Evolutionary conservation across 495 filamentous ascomycete genomes (phyloP).

Genomic region (Hypoxylon lenormandii): DNA sequence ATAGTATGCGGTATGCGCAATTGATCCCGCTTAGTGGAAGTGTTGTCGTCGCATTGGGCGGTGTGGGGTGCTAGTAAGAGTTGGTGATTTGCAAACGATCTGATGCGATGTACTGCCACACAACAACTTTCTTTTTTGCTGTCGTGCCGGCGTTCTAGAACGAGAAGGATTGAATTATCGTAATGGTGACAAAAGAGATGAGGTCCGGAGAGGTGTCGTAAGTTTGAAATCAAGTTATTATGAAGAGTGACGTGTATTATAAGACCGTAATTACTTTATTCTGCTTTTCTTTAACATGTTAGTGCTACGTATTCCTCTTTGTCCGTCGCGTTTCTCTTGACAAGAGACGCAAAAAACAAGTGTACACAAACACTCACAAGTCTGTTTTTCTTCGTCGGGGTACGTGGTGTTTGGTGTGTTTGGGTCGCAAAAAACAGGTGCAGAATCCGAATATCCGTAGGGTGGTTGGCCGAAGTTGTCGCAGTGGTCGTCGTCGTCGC

Average conservation of each 20-base stretch:
- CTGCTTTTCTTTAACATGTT: conserved; percentile 21
- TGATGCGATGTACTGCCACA: conserved; percentile 24
- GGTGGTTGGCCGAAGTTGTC: conserved; percentile 18
- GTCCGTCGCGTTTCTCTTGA: conserved; percentile 28
- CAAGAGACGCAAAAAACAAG: background rate
- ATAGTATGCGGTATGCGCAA: conserved; percentile 38
- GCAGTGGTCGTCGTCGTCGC: conserved; percentile 24
- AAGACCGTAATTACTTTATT: conserved; percentile 8
- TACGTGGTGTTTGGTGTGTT: conserved; percentile 7
- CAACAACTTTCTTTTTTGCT: conserved; percentile 11
- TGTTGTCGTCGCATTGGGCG: conserved; percentile 43
- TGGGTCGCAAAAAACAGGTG: conserved; percentile 27
- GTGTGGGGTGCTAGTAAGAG: conserved; percentile 22
- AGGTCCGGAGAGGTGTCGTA: conserved; percentile 13
- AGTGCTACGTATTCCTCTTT: conserved; percentile 30
- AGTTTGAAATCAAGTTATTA: conserved; percentile 19
- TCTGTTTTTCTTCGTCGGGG: conserved; percentile 30
- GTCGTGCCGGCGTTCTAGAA: conserved; percentile 24
- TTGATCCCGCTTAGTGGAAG: conserved; percentile 35
- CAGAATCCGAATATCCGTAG: conserved; percentile 24
- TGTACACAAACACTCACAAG: conserved; percentile 29
- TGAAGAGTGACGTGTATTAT: conserved; percentile 28
- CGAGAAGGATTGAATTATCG: conserved; percentile 15
- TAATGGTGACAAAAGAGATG: conserved; percentile 39
- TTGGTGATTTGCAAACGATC: conserved; percentile 14